Percentiles rank a stretch among this genome's conserved stretches.
Conservation (phyloP, 305 asterid genomes). For the Fraxinus dipetala region DNA sequence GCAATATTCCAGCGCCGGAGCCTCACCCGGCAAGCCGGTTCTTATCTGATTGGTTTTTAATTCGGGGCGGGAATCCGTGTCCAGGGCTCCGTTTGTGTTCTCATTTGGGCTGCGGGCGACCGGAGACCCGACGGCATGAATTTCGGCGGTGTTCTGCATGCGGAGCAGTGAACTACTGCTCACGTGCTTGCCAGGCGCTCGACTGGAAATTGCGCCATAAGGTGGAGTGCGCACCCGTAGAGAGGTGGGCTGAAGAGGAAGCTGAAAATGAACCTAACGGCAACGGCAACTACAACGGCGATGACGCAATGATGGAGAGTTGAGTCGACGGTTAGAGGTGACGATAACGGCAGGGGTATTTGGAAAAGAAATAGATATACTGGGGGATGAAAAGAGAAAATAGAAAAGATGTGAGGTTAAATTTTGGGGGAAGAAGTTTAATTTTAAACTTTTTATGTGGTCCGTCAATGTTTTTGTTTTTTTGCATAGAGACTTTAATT, state of each 20-base stretch:
- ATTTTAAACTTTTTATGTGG: slow-evolving; percentile 7
- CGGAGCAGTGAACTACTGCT: slow-evolving; percentile 55
- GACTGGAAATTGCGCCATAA: slow-evolving; percentile 65
- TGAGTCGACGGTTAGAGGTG: slow-evolving; percentile 29
- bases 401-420: slow-evolving; percentile 29
- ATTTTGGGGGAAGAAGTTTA: slow-evolving; percentile 26
- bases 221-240: slow-evolving; percentile 40
- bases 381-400: slow-evolving; percentile 29
- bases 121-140: slow-evolving; percentile 56
- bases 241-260: slow-evolving; percentile 34
- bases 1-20: slow-evolving; percentile 49
- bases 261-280: slow-evolving; percentile 29
- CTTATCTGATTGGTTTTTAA: slow-evolving; percentile 44
- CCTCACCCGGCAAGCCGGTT: slow-evolving; percentile 47
- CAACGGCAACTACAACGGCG: slow-evolving; percentile 9
- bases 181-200: slow-evolving; percentile 68
- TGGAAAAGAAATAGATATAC: neutral
- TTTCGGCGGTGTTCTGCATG: slow-evolving; percentile 60
- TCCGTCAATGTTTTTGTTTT: neutral
- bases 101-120: slow-evolving; percentile 58
- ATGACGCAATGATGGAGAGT: slow-evolving; percentile 24
- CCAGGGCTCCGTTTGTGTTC: slow-evolving; percentile 49
- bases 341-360: slow-evolving; percentile 58
- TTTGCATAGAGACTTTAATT: slow-evolving; percentile 14
- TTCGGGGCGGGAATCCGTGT: slow-evolving; percentile 26